Percentiles rank a stretch among this genome's conserved stretches.
Evolutionary conservation across 2,329 filamentous ascomycete species (phyloP).

Genomic region (Aspergillus costaricaensis): DNA sequence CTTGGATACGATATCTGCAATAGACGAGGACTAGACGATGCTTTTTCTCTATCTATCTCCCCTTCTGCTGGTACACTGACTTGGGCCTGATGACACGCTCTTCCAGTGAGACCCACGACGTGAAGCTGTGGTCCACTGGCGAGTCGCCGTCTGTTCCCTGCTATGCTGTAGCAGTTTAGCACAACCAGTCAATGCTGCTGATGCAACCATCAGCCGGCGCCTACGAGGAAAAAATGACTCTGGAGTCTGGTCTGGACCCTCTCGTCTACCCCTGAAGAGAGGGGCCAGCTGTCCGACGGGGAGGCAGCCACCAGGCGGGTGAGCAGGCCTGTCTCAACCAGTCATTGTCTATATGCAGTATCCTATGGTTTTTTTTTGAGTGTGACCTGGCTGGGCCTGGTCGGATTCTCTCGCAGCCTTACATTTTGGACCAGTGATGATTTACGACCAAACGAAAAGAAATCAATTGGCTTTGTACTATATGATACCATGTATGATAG

Average conservation of each 20-base stretch:
- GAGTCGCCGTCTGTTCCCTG: background rate
- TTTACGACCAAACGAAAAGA: background rate
- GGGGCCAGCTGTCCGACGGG: background rate
- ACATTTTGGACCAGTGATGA: background rate
- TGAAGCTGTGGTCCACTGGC: background rate
- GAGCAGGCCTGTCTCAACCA: background rate
- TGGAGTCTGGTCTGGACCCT: background rate
- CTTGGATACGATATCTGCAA: conserved; percentile 1
- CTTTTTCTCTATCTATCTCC: background rate
- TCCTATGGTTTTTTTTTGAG: background rate
- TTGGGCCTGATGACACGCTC: background rate
- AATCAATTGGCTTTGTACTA: background rate
- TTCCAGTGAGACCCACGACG: background rate
- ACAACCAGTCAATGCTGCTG: background rate
- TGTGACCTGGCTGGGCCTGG: background rate
- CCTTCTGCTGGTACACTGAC: background rate
- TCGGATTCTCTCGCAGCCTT: background rate
- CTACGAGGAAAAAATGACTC: background rate
- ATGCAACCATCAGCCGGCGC: background rate
- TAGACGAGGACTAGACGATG: conserved; percentile 4
- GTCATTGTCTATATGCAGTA: background rate
- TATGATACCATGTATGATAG: background rate
- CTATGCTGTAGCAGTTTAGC: background rate
- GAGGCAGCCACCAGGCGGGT: background rate
- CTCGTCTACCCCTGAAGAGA: background rate